Conservation (phyloP, 2,329 filamentous ascomycete genomes). For the Colletotrichum liaoningense region DNA sequence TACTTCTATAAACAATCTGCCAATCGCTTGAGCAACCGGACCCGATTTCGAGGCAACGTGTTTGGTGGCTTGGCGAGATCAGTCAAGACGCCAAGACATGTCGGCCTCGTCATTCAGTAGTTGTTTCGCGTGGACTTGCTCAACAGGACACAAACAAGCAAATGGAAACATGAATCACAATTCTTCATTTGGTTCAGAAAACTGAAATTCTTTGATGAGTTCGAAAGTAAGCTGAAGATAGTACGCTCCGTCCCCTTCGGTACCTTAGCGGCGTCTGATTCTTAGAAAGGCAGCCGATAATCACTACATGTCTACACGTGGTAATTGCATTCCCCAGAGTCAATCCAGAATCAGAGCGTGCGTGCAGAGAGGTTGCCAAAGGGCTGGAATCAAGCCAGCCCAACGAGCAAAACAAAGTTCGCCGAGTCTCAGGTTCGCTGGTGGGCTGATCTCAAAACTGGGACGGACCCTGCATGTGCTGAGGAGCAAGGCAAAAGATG, state of each 20-base stretch:
- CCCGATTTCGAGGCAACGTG: neutral
- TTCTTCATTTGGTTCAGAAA: neutral
- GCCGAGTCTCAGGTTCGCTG: constrained; percentile 10
- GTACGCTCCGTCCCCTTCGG: neutral
- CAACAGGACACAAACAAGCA: neutral
- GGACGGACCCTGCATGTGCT: constrained; percentile 2
- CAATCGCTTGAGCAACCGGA: constrained; percentile 26
- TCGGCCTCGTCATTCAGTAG: constrained; percentile 1
- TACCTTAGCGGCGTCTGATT: neutral
- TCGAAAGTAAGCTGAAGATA: neutral
- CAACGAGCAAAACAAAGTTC: constrained; percentile 3
- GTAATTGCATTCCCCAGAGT: neutral
- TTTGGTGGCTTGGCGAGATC: neutral
- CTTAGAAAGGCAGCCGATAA: neutral
- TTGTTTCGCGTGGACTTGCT: constrained; percentile 11
- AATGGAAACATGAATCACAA: neutral
- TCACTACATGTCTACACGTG: neutral
- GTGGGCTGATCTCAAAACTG: neutral
- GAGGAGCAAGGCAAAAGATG: neutral
- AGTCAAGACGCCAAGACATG: constrained; percentile 16
- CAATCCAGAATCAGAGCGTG: neutral
- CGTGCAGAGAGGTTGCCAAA: neutral
- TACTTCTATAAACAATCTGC: neutral
- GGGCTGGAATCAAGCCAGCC: neutral
- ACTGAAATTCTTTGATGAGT: too few species aligned